These are phyloP conservation scores for Geotrichum macrosporum DNA, from an alignment of 1,139 yeast species.

Conservation along the genomic window DNA sequence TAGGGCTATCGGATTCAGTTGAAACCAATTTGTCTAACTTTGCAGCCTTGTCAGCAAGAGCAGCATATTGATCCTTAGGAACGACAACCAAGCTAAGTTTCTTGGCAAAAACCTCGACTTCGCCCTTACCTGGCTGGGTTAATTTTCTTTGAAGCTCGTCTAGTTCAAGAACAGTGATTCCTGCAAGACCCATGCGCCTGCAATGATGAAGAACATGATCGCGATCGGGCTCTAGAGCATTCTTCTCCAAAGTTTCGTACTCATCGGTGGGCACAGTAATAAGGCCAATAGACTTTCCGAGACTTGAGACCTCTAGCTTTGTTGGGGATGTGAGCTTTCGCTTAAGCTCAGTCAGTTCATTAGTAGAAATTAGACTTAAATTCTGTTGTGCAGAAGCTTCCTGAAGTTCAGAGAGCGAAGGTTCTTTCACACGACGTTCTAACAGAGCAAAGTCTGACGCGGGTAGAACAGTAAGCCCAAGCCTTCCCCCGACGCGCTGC, in stretches of 20 bases:
- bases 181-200: slow-evolving; percentile 31
- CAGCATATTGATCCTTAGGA: slow-evolving; percentile 44
- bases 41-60: slow-evolving; percentile 21
- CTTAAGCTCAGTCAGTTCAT: slow-evolving; percentile 28
- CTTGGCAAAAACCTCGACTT: slow-evolving; percentile 48
- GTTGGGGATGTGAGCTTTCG: slow-evolving; percentile 29
- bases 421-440: slow-evolving; percentile 18
- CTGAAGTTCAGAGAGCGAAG: slow-evolving; percentile 17
- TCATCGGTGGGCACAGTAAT: slow-evolving; percentile 40
- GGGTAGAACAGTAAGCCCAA: slow-evolving; percentile 33
- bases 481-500: slow-evolving; percentile 27
- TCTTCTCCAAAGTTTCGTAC: slow-evolving; percentile 33
- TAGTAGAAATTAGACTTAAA: slow-evolving; percentile 37
- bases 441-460: slow-evolving; percentile 25
- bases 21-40: slow-evolving; percentile 9
- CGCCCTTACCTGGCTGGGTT: slow-evolving; percentile 31
- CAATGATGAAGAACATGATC: slow-evolving; percentile 32
- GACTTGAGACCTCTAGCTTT: slow-evolving; percentile 35
- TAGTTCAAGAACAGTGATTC: slow-evolving; percentile 29
- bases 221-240: slow-evolving; percentile 30
- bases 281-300: slow-evolving; percentile 41
- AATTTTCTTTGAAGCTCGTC: slow-evolving; percentile 24
- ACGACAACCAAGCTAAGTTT: slow-evolving; percentile 48
- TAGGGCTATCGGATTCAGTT: slow-evolving; percentile 10
- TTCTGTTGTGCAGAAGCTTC: slow-evolving; percentile 26